Base-by-base conservation (phyloP, 306 rosid species). In the Pyrus betulifolia region DNA sequence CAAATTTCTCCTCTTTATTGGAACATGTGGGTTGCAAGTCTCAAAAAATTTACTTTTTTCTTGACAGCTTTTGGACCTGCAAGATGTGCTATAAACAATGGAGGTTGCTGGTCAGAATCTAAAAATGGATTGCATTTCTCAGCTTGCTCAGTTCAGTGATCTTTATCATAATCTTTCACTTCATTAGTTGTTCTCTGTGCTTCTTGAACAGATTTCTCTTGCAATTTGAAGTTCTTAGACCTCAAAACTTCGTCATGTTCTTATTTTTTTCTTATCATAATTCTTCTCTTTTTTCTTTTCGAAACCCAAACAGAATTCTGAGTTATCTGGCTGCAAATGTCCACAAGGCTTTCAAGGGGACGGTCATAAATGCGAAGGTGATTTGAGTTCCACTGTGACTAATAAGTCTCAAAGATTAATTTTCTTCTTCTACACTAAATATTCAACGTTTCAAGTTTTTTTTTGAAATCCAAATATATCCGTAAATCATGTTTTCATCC, bases 111-210 rank as follows among this genome's bases (percentile, higher is more conserved):
- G 99, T 88, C 91, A 31, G 96, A 87, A 21, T 79, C 78, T 54
- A 87, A 19, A 84, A 45, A 90, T 11, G 85, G 76, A 76, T 46
- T 76, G 11, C 70, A 85, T 68, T 81, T 81, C 88, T 87, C 99
- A 2, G 97, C 99, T 78, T 95, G 99, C 86, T 92, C 92, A 89
- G 99, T 95, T 94, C 78, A 88, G 99, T 92, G 87, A 59, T 65
- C 22, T 76, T 74, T 77, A 44, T 75, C 68, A 76, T 60, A 23
- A 60, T 78, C 83, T 81, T 70, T 11, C 44, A 23, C 72, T 6
- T 60, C n/a, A 19, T 31, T 72, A 46, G 25, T 49, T 5, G 22
- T 30, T 80, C 49, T 44, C 17, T 25, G 38, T 27, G 22, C 31
- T 73, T 67, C 40, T 21, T 49, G 6, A 54, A 5, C 42, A 35